phyloP scores from a whole-genome alignment of 805 yeast genomes.

The Cyberlindnera xylosilytica region DNA sequence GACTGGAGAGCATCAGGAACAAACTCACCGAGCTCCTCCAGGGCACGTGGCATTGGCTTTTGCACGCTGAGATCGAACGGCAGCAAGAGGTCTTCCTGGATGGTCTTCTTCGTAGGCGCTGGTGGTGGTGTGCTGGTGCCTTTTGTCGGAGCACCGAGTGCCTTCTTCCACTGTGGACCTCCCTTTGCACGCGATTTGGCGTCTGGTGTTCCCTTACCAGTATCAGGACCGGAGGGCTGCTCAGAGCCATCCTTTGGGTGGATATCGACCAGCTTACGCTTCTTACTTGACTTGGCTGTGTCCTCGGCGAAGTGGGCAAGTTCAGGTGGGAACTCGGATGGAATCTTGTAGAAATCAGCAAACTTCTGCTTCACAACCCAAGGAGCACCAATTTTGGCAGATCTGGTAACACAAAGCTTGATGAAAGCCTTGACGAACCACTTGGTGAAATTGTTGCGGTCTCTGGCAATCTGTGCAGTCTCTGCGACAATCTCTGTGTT shows the following conservation, averaged over 20 bases:
- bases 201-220: conserved; percentile 10
- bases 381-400: conserved; percentile 87
- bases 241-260: conserved; percentile 10
- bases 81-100: conserved; percentile 23
- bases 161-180: conserved; percentile 5
- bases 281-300: conserved; percentile 17
- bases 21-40: conserved; percentile 17
- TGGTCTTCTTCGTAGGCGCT: conserved; percentile 16
- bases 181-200: conserved; percentile 4
- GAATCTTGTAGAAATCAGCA: conserved; percentile 66
- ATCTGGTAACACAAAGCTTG: conserved; percentile 63
- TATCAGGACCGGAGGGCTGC: conserved; percentile 1
- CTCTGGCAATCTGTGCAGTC: conserved; percentile 71
- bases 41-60: conserved; percentile 22
- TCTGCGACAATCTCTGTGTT: conserved; percentile 68
- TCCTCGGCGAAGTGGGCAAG: conserved; percentile 33
- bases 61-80: conserved; percentile 16
- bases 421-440: conserved; percentile 86
- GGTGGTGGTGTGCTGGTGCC: conserved; percentile 8
- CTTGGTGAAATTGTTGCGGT: conserved; percentile 84
- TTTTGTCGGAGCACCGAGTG: conserved; percentile 2
- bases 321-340: conserved; percentile 55
- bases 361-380: conserved; percentile 87
- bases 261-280: conserved; percentile 9
- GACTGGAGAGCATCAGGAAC: conserved; percentile 51